Evolutionary conservation across 2,329 filamentous ascomycete genomes (phyloP).

Genomic region (Epichloe sibirici): DNA sequence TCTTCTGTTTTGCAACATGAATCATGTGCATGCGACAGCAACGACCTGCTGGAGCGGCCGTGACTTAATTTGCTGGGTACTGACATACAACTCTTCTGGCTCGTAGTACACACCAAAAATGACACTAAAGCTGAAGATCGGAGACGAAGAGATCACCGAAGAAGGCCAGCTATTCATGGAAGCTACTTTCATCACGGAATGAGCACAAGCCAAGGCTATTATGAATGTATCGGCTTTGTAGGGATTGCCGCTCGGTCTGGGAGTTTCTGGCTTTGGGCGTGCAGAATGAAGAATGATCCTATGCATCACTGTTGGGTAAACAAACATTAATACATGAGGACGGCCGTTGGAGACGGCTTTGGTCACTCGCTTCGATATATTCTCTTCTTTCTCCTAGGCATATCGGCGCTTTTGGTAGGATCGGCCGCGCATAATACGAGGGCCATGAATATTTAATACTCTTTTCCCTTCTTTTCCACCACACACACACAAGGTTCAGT

Average conservation of each 20-base stretch:
- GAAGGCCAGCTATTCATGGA: slow-evolving; percentile 73
- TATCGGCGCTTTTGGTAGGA: slow-evolving; percentile 3
- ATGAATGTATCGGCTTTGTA: not conserved
- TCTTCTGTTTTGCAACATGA: not conserved
- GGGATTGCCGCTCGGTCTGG: not conserved
- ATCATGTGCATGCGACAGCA: not conserved
- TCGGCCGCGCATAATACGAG: slow-evolving; percentile 1
- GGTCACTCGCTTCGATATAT: slow-evolving; percentile 14
- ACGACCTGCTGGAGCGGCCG: not conserved
- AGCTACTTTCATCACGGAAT: slow-evolving; percentile 85
- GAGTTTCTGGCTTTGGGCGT: not conserved
- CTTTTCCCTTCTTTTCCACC: not conserved
- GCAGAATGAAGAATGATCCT: slow-evolving; percentile 4
- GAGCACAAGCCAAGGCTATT: slow-evolving; percentile 10
- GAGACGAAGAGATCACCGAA: slow-evolving; percentile 66
- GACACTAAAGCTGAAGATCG: slow-evolving; percentile 72
- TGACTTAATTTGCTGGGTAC: not conserved
- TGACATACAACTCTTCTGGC: not conserved
- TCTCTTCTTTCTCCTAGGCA: slow-evolving; percentile 5
- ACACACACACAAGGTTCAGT: not conserved
- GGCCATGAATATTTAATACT: slow-evolving; percentile 1
- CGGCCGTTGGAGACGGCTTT: slow-evolving; percentile 15
- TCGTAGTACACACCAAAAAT: slow-evolving; percentile 58
- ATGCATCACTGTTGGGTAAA: slow-evolving; percentile 10
- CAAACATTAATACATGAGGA: slow-evolving; percentile 6